Conservation (phyloP, 129 eudicot genomes). For the Artemisia annua region DNA sequence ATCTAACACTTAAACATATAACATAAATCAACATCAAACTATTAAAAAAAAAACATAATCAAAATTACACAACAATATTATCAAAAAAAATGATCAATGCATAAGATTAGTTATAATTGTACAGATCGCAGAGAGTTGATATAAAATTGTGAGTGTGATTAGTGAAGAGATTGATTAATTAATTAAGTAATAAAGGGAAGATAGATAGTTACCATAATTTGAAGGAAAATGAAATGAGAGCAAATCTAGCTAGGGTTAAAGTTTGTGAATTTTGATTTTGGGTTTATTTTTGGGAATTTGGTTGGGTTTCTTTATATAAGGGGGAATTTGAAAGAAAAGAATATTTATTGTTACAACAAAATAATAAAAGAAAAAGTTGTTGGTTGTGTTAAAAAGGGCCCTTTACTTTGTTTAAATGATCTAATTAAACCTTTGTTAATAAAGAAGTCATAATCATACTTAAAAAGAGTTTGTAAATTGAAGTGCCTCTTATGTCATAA, state of each 20-base stretch:
- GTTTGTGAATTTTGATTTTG: background rate
- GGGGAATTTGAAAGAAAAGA: background rate
- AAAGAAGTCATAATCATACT: no score
- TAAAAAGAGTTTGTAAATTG: no score
- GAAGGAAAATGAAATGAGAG: background rate
- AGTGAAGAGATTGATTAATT: background rate
- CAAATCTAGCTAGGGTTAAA: constrained; percentile 8
- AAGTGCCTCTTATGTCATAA: no score
- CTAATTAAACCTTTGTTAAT: no score
- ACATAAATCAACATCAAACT: no score
- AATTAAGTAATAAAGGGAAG: background rate
- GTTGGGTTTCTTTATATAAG: background rate
- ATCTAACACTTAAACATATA: no score
- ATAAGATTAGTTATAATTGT: background rate
- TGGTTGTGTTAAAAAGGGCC: no score
- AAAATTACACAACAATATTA: no score
- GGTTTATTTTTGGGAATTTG: background rate
- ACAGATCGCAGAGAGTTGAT: constrained; percentile 10
- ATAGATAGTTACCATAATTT: constrained; percentile 19
- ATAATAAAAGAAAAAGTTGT: background rate
- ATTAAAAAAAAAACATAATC: no score
- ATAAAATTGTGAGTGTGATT: background rate
- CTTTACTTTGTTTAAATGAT: no score
- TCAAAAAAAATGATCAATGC: background rate
- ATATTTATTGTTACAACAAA: background rate